These are phyloP conservation scores for Eucalyptus erythrocorys DNA, from an alignment of 345 rosid genomes.

Conservation along the genomic window DNA sequence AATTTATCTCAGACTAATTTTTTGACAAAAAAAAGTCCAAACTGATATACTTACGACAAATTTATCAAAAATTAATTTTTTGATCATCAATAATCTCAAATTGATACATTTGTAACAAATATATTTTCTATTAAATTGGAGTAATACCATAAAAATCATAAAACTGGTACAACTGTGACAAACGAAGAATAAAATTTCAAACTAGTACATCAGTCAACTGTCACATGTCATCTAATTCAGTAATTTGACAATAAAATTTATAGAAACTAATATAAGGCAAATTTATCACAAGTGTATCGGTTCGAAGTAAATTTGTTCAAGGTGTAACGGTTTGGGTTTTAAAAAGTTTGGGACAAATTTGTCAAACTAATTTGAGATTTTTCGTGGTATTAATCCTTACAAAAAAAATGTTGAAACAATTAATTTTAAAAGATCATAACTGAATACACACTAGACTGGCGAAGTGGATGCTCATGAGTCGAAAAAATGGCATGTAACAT, in stretches of 20 bases:
- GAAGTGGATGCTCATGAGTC: neutral
- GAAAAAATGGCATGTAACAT: neutral
- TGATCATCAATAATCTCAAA: too few relatives aligned
- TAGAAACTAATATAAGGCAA: rapidly evolving
- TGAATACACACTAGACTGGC: neutral
- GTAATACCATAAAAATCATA: too few relatives aligned
- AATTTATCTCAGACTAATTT: rapidly evolving
- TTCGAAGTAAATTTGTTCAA: too few relatives aligned
- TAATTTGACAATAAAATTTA: too few relatives aligned
- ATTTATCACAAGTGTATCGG: too few relatives aligned
- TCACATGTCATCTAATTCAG: rapidly evolving
- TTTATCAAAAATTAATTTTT: too few relatives aligned
- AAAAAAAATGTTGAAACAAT: neutral
- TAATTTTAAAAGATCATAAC: neutral
- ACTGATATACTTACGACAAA: rapidly evolving
- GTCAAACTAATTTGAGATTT: too few relatives aligned
- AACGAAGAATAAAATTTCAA: too few relatives aligned
- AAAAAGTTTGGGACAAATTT: rapidly evolving
- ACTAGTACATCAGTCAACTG: rapidly evolving
- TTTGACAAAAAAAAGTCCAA: rapidly evolving
- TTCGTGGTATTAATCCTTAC: rapidly evolving
- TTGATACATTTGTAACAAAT: too few relatives aligned
- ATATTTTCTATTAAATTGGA: too few relatives aligned
- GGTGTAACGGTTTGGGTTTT: rapidly evolving
- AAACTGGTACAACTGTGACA: rapidly evolving